phyloP scores from a whole-genome alignment of 2,329 filamentous ascomycete genomes.

The Nemania abortiva region DNA sequence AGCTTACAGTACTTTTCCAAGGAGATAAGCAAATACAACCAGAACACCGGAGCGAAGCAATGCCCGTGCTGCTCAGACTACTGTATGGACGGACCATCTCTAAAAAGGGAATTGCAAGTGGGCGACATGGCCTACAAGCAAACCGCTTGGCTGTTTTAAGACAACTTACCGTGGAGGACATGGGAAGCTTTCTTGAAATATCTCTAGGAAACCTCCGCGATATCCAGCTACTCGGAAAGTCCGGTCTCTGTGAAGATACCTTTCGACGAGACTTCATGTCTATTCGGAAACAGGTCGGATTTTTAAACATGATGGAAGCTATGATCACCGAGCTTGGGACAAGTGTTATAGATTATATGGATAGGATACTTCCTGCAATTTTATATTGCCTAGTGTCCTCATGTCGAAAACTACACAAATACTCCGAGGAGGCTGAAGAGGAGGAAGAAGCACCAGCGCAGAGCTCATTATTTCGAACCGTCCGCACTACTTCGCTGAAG shows the following conservation, averaged over 20 bases:
- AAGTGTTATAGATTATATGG: slow-evolving; percentile 75
- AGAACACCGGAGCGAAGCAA: slow-evolving; percentile 77
- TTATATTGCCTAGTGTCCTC: slow-evolving; percentile 84
- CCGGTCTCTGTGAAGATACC: slow-evolving; percentile 61
- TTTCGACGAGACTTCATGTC: slow-evolving; percentile 72
- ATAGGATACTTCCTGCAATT: slow-evolving; percentile 78
- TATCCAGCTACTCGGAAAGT: slow-evolving; percentile 68
- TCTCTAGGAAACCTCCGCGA: slow-evolving; percentile 77
- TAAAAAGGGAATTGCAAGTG: slow-evolving; percentile 80
- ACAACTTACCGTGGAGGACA: slow-evolving; percentile 78
- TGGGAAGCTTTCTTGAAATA: slow-evolving; percentile 85
- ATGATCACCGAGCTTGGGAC: slow-evolving; percentile 87
- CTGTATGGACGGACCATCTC: slow-evolving; percentile 91
- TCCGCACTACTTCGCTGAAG: slow-evolving; percentile 81
- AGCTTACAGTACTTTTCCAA: slow-evolving; percentile 89
- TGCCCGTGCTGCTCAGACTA: slow-evolving; percentile 87
- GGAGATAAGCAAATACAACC: slow-evolving; percentile 78
- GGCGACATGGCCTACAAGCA: slow-evolving; percentile 83
- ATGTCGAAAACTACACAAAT: slow-evolving; percentile 68
- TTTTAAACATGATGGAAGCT: slow-evolving; percentile 90
- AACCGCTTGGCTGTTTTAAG: slow-evolving; percentile 85
- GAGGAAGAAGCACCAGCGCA: slow-evolving; percentile 54
- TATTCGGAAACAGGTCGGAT: slow-evolving; percentile 85
- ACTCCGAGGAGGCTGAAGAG: slow-evolving; percentile 52
- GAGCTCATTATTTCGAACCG: slow-evolving; percentile 72